A percentile compares a stretch with the other conserved stretches of the same genome.
phyloP scores from a whole-genome alignment of 2,329 filamentous ascomycete genomes.

The Clonostachys byssicola region DNA sequence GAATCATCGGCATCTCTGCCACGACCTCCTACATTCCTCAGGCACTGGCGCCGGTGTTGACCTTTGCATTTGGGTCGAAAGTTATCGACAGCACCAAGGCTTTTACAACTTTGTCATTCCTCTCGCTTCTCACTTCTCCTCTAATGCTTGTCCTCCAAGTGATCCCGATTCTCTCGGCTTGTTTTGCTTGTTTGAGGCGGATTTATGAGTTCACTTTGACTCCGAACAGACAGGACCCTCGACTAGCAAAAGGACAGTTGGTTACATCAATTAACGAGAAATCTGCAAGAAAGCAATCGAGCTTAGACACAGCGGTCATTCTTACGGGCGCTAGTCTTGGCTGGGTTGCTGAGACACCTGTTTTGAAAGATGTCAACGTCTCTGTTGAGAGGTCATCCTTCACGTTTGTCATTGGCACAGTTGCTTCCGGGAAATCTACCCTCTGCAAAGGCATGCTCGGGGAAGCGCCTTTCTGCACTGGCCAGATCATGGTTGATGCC shows the following conservation, averaged over 20 bases:
- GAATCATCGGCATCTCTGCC: constrained; percentile 4
- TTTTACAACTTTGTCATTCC: neutral
- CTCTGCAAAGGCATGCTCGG: constrained; percentile 26
- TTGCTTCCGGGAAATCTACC: constrained; percentile 28
- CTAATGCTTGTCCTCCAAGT: constrained; percentile 1
- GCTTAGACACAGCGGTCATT: neutral
- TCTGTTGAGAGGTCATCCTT: constrained; percentile 10
- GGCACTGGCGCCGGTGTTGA: constrained; percentile 17
- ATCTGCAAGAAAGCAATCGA: too few relatives aligned
- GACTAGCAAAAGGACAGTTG: too few relatives aligned
- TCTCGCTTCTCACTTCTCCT: neutral
- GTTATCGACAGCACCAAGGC: constrained; percentile 7
- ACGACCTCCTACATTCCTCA: constrained; percentile 19
- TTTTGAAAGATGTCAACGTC: constrained; percentile 11
- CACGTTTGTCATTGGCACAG: constrained; percentile 28
- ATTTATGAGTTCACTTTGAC: constrained; percentile 1
- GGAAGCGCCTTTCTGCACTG: constrained; percentile 12
- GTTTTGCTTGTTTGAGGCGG: constrained; percentile 1
- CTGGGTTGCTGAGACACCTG: constrained; percentile 11
- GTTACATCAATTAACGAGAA: too few relatives aligned
- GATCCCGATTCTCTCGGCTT: constrained; percentile 2
- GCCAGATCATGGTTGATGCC: constrained; percentile 6
- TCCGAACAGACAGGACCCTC: neutral
- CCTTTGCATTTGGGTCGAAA: constrained; percentile 10
- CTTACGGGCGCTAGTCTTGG: constrained; percentile 10